A percentile compares a stretch with the other conserved stretches of the same genome.
These are phyloP conservation scores for Plasmodium fragile DNA, from an alignment of 169 alveolate genomes.

Conservation along the genomic window DNA sequence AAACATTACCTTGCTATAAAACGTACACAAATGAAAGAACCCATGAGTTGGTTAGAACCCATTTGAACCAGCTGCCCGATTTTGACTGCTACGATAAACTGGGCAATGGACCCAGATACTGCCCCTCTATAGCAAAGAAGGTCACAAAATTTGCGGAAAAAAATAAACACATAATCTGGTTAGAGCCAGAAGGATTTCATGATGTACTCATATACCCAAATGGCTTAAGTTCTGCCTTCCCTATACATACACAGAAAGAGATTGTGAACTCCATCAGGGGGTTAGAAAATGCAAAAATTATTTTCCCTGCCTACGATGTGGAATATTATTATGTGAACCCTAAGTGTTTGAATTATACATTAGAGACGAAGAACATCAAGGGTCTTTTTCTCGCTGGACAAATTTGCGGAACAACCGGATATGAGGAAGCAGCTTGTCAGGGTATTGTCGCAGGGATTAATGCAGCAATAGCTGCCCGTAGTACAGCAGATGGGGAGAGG, in stretches of 20 bases:
- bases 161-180: constrained; percentile 92
- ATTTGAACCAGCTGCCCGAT: constrained; percentile 84
- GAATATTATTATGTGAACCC: constrained; percentile 92
- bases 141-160: constrained; percentile 86
- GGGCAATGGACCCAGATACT: constrained; percentile 94
- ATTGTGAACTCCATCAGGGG: constrained; percentile 83
- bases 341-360: constrained; percentile 83
- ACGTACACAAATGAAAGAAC: constrained; percentile 89
- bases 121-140: constrained; percentile 93
- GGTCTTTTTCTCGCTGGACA: constrained; percentile 93
- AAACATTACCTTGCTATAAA: constrained; percentile 85
- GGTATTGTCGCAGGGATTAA: constrained; percentile 94
- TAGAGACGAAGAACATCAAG: constrained; percentile 86
- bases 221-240: constrained; percentile 93
- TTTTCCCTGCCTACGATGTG: constrained; percentile 92
- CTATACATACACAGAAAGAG: constrained; percentile 86
- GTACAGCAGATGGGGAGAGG: neutral
- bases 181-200: constrained; percentile 93
- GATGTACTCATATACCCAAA: constrained; percentile 90
- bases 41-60: constrained; percentile 82
- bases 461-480: constrained; percentile 87
- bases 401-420: constrained; percentile 95
- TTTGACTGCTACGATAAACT: constrained; percentile 85
- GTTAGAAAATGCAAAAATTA: constrained; percentile 88
- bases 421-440: constrained; percentile 95